Conservation (phyloP, 768 basidiomycete genomes). For the Russula abietina region DNA sequence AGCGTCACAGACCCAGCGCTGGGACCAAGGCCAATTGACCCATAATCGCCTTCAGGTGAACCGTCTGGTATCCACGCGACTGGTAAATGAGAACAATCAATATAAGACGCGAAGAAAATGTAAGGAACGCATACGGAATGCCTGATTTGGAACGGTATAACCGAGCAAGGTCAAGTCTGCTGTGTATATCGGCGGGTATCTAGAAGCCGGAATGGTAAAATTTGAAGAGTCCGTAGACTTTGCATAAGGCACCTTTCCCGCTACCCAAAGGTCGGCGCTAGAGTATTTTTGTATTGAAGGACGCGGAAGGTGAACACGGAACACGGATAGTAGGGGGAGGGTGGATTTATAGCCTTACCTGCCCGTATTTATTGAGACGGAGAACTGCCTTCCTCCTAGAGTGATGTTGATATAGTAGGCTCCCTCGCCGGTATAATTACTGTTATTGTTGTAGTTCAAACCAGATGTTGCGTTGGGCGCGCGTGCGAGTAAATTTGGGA, state of each 20-base stretch:
- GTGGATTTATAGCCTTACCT: slow-evolving; percentile 30
- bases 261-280: slow-evolving; percentile 63
- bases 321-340: not conserved
- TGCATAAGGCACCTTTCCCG: slow-evolving; percentile 38
- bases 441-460: not conserved
- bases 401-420: slow-evolving; percentile 30
- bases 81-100: slow-evolving; percentile 26
- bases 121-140: too few relatives aligned
- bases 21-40: too few relatives aligned
- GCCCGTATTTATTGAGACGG: too few relatives aligned
- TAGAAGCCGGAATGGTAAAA: too few relatives aligned
- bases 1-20: slow-evolving; percentile 45
- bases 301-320: not conserved
- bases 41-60: slow-evolving; percentile 34
- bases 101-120: too few relatives aligned
- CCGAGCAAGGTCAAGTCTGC: too few relatives aligned
- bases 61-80: slow-evolving; percentile 36
- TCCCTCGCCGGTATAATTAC: too few relatives aligned
- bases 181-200: slow-evolving; percentile 38
- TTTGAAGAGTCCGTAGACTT: slow-evolving; percentile 35
- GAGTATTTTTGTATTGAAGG: not conserved
- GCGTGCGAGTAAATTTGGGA: too few relatives aligned
- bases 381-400: too few relatives aligned
- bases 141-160: too few relatives aligned
- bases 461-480: too few relatives aligned